Conservation (phyloP, 345 rosid species). For the Lepidium africanum region DNA sequence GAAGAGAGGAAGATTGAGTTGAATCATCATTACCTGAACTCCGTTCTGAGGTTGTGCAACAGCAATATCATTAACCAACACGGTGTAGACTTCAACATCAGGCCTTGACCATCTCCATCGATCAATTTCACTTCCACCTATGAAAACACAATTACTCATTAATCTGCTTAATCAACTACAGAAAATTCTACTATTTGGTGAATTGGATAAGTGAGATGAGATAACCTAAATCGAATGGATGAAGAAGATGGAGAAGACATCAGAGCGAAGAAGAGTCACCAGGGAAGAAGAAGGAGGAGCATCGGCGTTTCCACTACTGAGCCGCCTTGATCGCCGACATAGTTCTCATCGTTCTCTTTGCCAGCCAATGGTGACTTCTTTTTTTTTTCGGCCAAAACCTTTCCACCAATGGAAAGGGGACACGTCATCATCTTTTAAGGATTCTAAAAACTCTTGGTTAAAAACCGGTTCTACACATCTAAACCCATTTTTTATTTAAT, state of each 20-base stretch:
- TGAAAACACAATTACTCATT: not conserved
- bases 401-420: too few relatives aligned
- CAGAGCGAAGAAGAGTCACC: conserved; percentile 14
- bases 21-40: conserved; percentile 49
- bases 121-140: conserved; percentile 54
- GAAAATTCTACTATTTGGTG: not conserved
- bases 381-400: too few relatives aligned
- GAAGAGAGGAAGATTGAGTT: not conserved
- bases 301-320: too few relatives aligned
- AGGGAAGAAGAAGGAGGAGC: too few relatives aligned
- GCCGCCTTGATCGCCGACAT: too few relatives aligned
- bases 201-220: not conserved
- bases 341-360: too few relatives aligned
- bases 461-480: too few relatives aligned
- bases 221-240: conserved; percentile 51
- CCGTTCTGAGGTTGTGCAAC: conserved; percentile 93
- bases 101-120: conserved; percentile 96
- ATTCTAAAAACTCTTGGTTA: too few relatives aligned
- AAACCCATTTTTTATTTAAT: too few relatives aligned
- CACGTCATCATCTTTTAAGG: too few relatives aligned
- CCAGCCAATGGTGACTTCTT: too few relatives aligned
- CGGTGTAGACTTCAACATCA: conserved; percentile 50
- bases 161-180: not conserved
- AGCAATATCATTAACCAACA: conserved; percentile 57
- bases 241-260: conserved; percentile 13